Evolutionary conservation across 179 eudicot species (phyloP).

Genomic region (Silene vulgaris): DNA sequence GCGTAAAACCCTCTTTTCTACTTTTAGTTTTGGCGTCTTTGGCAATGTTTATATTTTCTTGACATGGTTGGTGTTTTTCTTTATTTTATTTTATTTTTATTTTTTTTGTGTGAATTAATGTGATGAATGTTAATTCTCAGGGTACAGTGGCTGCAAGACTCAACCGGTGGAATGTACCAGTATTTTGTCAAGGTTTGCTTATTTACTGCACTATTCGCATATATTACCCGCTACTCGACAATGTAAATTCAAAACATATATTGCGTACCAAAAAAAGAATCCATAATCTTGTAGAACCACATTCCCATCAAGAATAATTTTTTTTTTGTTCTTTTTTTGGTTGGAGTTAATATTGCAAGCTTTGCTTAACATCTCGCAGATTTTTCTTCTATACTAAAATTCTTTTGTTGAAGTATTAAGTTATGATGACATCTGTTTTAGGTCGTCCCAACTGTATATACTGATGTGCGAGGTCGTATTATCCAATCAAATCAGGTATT

Average conservation of each 20-base stretch:
- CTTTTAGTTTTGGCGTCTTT: no score
- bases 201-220: background rate
- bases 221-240: background rate
- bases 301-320: background rate
- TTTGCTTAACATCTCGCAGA: no score
- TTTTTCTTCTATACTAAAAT: background rate
- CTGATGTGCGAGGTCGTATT: conserved; percentile 45
- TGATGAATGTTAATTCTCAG: conserved; percentile 28
- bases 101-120: no score
- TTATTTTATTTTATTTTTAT: no score
- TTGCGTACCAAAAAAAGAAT: no score
- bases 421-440: conserved; percentile 29
- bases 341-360: no score
- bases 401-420: background rate
- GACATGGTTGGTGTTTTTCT: background rate
- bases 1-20: no score
- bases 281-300: no score
- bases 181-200: conserved; percentile 72
- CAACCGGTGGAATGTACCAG: conserved; percentile 67
- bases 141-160: conserved; percentile 60
- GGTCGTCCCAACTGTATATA: conserved; percentile 90
- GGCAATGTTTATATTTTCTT: background rate
- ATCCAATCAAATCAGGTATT: conserved; percentile 84
- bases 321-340: background rate
- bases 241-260: background rate